These are phyloP conservation scores for Collybia nuda DNA, from an alignment of 768 basidiomycete species.

Conservation along the genomic window DNA sequence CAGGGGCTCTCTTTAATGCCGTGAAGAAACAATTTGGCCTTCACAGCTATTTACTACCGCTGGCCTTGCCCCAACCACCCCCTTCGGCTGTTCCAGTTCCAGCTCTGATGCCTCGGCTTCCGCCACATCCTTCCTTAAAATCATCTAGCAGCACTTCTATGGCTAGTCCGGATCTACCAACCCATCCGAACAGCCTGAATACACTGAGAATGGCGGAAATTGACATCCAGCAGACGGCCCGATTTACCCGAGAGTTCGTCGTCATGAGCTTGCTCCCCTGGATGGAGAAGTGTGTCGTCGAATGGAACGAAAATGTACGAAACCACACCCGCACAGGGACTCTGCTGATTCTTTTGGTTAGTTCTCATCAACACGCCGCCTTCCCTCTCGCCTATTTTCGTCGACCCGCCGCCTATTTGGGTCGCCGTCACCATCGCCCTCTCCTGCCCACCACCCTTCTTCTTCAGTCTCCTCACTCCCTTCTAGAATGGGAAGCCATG, in stretches of 20 bases:
- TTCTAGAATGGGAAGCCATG: slow-evolving; percentile 31
- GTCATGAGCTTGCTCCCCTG: slow-evolving; percentile 90
- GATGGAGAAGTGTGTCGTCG: slow-evolving; percentile 93
- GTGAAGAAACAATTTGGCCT: slow-evolving; percentile 86
- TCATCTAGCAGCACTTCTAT: slow-evolving; percentile 20
- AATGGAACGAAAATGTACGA: slow-evolving; percentile 86
- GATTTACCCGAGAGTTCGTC: slow-evolving; percentile 85
- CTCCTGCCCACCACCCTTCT: slow-evolving; percentile 33
- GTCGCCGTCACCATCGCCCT: slow-evolving; percentile 50
- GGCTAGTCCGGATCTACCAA: slow-evolving; percentile 15
- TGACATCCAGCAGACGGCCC: slow-evolving; percentile 74
- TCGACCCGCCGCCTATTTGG: slow-evolving; percentile 86
- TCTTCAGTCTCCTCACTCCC: slow-evolving; percentile 44
- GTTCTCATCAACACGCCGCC: slow-evolving; percentile 72
- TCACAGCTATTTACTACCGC: slow-evolving; percentile 68
- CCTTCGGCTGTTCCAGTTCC: slow-evolving; percentile 72
- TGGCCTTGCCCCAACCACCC: slow-evolving; percentile 59
- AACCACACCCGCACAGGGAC: neutral
- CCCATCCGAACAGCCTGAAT: slow-evolving; percentile 27
- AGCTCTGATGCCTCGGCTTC: slow-evolving; percentile 63
- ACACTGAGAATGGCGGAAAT: slow-evolving; percentile 59
- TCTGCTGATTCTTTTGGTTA: slow-evolving; percentile 23
- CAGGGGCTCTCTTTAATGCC: slow-evolving; percentile 78
- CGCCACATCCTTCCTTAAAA: slow-evolving; percentile 43
- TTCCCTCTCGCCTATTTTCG: slow-evolving; percentile 85